Percentiles rank a stretch among this genome's conserved stretches.
These are phyloP conservation scores for Kazachstania sp. DNA, from an alignment of 1,139 yeast species.

Conservation along the genomic window DNA sequence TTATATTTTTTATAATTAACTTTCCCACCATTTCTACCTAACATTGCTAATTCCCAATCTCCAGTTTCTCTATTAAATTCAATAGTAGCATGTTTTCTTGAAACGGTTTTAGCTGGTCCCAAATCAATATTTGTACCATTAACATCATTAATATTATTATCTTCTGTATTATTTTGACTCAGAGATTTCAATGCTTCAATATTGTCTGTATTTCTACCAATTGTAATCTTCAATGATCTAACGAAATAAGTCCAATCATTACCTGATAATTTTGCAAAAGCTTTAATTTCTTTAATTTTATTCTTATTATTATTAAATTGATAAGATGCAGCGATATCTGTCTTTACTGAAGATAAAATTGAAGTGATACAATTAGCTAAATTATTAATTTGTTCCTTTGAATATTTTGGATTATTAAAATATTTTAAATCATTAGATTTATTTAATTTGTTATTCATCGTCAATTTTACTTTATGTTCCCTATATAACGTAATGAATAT, in stretches of 20 bases:
- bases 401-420: constrained; percentile 3
- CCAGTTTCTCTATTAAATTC: constrained; percentile 62
- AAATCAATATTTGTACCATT: constrained; percentile 65
- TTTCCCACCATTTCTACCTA: constrained; percentile 87
- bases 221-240: constrained; percentile 57
- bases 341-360: constrained; percentile 36
- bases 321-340: constrained; percentile 36
- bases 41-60: constrained; percentile 72
- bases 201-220: constrained; percentile 74
- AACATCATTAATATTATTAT: background rate
- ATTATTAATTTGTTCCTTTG: constrained; percentile 20
- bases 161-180: background rate
- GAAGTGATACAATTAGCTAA: constrained; percentile 39
- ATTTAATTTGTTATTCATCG: background rate
- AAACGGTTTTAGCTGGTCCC: constrained; percentile 92
- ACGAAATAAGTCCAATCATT: constrained; percentile 86
- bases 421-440: background rate
- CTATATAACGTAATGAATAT: no score
- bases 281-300: constrained; percentile 74
- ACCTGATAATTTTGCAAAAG: constrained; percentile 89
- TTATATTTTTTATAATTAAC: constrained; percentile 60
- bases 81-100: constrained; percentile 79
- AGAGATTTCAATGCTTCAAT: background rate
- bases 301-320: constrained; percentile 58
- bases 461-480: no score